Conservation (phyloP, 495 filamentous ascomycete genomes). For the Paragyromitra xinjiangensis region DNA sequence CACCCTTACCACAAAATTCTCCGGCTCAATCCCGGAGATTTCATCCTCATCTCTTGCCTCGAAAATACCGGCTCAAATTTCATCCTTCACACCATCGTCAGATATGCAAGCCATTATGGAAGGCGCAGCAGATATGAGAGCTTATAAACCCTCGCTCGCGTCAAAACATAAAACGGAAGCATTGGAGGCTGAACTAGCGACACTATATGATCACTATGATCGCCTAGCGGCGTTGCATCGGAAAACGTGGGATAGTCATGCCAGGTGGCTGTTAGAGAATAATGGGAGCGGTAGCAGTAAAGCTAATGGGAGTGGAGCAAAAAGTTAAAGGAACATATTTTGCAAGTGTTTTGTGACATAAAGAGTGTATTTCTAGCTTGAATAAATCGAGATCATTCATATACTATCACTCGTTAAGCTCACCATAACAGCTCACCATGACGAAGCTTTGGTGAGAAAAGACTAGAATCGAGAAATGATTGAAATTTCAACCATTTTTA, state of each 20-base stretch:
- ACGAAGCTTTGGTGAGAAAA: background rate
- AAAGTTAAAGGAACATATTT: background rate
- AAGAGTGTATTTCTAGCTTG: constrained; percentile 2
- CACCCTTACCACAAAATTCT: constrained; percentile 21
- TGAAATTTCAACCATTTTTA: background rate
- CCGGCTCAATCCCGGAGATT: constrained; percentile 15
- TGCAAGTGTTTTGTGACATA: background rate
- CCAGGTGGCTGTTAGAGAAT: constrained; percentile 33
- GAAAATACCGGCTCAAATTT: background rate
- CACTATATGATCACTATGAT: constrained; percentile 55
- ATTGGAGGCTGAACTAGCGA: constrained; percentile 50
- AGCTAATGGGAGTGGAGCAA: background rate
- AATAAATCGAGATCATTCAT: background rate
- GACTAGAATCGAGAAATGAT: too few species aligned
- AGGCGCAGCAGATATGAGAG: constrained; percentile 47
- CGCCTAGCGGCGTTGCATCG: constrained; percentile 50
- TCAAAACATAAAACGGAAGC: constrained; percentile 47
- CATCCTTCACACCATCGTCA: constrained; percentile 42
- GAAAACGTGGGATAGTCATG: constrained; percentile 54
- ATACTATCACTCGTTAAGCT: background rate
- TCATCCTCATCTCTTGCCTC: constrained; percentile 16
- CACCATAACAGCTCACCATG: too few species aligned
- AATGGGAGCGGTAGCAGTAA: background rate
- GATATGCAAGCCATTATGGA: constrained; percentile 43
- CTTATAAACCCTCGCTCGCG: constrained; percentile 32